Evolutionary conservation across 1,139 yeast species (phyloP).

Genomic region (Yamadazyma jaroonii): DNA sequence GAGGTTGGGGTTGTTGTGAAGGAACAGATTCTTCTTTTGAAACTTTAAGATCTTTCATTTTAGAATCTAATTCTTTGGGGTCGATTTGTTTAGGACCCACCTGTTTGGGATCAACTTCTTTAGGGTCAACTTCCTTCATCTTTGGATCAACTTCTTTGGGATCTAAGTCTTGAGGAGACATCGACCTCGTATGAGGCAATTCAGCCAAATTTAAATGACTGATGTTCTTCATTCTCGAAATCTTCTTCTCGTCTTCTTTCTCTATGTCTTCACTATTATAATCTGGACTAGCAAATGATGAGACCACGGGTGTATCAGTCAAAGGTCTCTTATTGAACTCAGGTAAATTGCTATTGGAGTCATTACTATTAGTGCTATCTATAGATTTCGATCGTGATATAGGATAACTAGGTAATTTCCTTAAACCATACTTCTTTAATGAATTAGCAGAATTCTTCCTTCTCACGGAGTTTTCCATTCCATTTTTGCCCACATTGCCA

Average conservation of each 20-base stretch:
- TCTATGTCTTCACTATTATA: conserved; percentile 18
- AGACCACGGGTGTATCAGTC: conserved; percentile 69
- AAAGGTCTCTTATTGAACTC: conserved; percentile 67
- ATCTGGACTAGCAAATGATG: conserved; percentile 53
- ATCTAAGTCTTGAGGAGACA: conserved; percentile 11
- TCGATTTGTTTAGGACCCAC: too few species aligned
- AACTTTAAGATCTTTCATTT: too few species aligned
- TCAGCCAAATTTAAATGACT: conserved; percentile 44
- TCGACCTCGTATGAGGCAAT: conserved; percentile 14
- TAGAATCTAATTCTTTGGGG: too few species aligned
- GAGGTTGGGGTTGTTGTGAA: too few species aligned
- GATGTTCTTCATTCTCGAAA: conserved; percentile 32
- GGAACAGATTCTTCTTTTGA: too few species aligned
- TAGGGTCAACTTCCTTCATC: neutral
- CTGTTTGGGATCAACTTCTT: neutral
- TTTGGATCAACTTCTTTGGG: neutral
- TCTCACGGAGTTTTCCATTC: neutral
- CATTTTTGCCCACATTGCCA: neutral
- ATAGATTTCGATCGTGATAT: conserved; percentile 26
- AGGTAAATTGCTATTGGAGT: conserved; percentile 37
- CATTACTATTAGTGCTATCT: conserved; percentile 22
- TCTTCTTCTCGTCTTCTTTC: conserved; percentile 17
- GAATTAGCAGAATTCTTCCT: conserved; percentile 2
- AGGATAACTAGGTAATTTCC: conserved; percentile 16
- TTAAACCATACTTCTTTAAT: conserved; percentile 13